Conservation (phyloP, 495 filamentous ascomycete species). For the Usnea hakonensis region DNA sequence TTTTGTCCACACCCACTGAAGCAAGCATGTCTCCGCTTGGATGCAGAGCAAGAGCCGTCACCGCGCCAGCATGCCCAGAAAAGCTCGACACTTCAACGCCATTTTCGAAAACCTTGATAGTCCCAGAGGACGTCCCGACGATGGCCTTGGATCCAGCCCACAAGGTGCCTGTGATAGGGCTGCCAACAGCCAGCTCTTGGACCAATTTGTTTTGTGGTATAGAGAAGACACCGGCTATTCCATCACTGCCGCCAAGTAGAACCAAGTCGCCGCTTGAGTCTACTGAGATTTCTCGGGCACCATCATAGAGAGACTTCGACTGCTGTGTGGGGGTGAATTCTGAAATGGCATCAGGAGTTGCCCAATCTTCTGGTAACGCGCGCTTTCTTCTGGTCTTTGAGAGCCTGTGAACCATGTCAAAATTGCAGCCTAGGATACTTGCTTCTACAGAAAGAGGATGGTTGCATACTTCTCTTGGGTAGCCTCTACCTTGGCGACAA, state of each 20-base stretch:
- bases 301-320: constrained; percentile 58
- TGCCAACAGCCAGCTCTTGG: constrained; percentile 55
- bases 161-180: constrained; percentile 66
- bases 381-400: constrained; percentile 82
- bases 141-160: constrained; percentile 71
- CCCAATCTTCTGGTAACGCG: constrained; percentile 76
- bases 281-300: constrained; percentile 56
- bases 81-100: constrained; percentile 59
- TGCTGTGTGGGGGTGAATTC: constrained; percentile 53
- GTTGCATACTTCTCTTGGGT: constrained; percentile 65
- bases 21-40: constrained; percentile 78
- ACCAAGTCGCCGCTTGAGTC: constrained; percentile 58
- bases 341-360: constrained; percentile 62
- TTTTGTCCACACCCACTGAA: constrained; percentile 87
- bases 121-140: constrained; percentile 65
- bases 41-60: constrained; percentile 70
- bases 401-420: constrained; percentile 45
- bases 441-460: neutral
- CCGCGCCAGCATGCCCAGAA: constrained; percentile 70
- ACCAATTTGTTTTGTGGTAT: constrained; percentile 61
- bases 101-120: constrained; percentile 68
- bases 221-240: constrained; percentile 72
- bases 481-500: constrained; percentile 67
- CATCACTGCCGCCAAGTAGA: constrained; percentile 73
- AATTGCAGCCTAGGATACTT: constrained; percentile 9